Evolutionary conservation across 495 filamentous ascomycete genomes (phyloP).

Genomic region (Penicillium herquei): DNA sequence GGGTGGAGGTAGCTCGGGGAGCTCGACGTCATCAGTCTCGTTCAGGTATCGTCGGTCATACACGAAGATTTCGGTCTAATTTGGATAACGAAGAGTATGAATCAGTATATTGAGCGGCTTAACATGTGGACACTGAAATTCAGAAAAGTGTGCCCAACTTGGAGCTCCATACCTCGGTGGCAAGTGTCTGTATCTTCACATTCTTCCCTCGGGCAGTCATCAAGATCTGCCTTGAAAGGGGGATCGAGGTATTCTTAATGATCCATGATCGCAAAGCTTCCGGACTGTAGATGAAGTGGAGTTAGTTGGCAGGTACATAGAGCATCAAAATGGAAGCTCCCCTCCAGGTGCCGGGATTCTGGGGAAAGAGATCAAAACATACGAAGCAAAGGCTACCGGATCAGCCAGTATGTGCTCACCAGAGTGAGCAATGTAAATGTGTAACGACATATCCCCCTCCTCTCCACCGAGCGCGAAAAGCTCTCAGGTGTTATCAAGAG

Average conservation of each 20-base stretch:
- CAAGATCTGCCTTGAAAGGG: slow-evolving; percentile 69
- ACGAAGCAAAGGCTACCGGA: slow-evolving; percentile 67
- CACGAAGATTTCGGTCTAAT: slow-evolving; percentile 79
- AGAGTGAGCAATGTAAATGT: slow-evolving; percentile 84
- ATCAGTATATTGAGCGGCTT: neutral
- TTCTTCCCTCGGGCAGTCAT: slow-evolving; percentile 81
- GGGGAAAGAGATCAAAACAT: slow-evolving; percentile 31
- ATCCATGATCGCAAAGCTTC: slow-evolving; percentile 72
- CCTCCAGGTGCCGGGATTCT: slow-evolving; percentile 3
- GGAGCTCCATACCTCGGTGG: slow-evolving; percentile 62
- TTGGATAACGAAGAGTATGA: slow-evolving; percentile 1
- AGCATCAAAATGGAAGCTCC: slow-evolving; percentile 1
- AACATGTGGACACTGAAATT: neutral
- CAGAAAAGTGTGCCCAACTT: too few species aligned
- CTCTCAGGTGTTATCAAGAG: slow-evolving; percentile 25
- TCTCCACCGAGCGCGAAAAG: slow-evolving; percentile 34
- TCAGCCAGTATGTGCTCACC: slow-evolving; percentile 79
- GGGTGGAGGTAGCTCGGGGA: slow-evolving; percentile 55
- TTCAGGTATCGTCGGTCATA: slow-evolving; percentile 70
- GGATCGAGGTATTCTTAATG: slow-evolving; percentile 62
- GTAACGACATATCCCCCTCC: slow-evolving; percentile 63
- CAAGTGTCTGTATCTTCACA: slow-evolving; percentile 70
- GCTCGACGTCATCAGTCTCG: slow-evolving; percentile 44
- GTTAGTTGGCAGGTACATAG: slow-evolving; percentile 19
- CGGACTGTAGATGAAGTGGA: slow-evolving; percentile 50